Evolutionary conservation across 768 basidiomycete genomes (phyloP), one percentile per base, ranked within the genome.

Genomic region (Mycena capillaripes): DNA sequence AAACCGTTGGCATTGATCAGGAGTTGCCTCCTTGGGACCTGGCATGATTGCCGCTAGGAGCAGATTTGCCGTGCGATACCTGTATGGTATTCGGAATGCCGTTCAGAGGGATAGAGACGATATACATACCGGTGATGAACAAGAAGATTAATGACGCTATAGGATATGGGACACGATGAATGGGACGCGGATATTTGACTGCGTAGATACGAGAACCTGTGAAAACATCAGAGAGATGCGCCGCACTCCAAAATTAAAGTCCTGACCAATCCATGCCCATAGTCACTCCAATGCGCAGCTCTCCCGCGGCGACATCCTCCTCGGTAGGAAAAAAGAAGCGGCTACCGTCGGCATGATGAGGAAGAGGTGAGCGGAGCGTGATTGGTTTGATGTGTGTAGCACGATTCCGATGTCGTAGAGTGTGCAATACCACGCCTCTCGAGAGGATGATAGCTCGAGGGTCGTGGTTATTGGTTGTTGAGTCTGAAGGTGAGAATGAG

Each of bases 161-260:
- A 81, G 0, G 81, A 85, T 50, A 81, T 81, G 0, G 82, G 82
- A 42, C 79, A 77, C 10, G 80, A 84, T 0, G 81, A 75, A 59
- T 85, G 82, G 0, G 82, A 84, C 2, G 82, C 81, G 1, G 81
- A 75, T 52, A 83, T 82, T 7, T 78, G 78, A 64, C 81, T 82
- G 1, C 76, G 77, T 0, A 83, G 71, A 56, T 84, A 83, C 0
- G 81, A 84, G 63, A 84, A 82, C 83, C 83, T 83, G 44, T 14
- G 67, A 56, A 19, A 32, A 62, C 44, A 48, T 36, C 46, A 38
- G 66, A 40, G 21, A 17, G 61, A 17, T 30, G 30, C 9, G 16
- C 30, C 3, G 14, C 11, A 34, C 5, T 19, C 4, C 19, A 21
- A 1, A 55, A 8, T 34, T 21, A 48, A 11, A 23, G 5, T n/a